A percentile compares a stretch with the other conserved stretches of the same genome.
Conservation (phyloP, 371 early-diverging fungal species). For the Apophysomyces ossiformis region DNA sequence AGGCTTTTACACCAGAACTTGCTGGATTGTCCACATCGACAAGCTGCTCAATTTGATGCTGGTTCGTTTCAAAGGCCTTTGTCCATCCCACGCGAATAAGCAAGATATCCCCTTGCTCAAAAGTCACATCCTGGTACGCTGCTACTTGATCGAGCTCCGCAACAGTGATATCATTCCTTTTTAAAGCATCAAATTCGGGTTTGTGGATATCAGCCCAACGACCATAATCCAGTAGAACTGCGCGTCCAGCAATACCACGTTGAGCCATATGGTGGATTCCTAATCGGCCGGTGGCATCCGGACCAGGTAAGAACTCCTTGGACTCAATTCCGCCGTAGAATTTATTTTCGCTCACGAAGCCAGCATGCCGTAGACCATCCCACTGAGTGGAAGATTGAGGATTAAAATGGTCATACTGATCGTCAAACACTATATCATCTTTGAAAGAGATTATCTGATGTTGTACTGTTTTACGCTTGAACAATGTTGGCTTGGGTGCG, state of each 20-base stretch:
- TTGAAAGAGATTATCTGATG: slow-evolving; percentile 25
- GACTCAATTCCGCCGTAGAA: slow-evolving; percentile 43
- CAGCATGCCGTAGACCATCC: slow-evolving; percentile 49
- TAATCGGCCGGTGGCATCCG: slow-evolving; percentile 26
- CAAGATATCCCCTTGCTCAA: slow-evolving; percentile 47
- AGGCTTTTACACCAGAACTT: slow-evolving; percentile 41
- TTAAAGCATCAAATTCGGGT: slow-evolving; percentile 35
- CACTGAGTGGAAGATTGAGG: slow-evolving; percentile 48
- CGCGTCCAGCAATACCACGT: slow-evolving; percentile 50
- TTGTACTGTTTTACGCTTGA: slow-evolving; percentile 28
- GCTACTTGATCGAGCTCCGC: slow-evolving; percentile 43
- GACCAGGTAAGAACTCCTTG: slow-evolving; percentile 20
- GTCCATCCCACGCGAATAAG: slow-evolving; percentile 50
- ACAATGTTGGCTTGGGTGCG: slow-evolving; percentile 28
- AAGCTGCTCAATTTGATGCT: slow-evolving; percentile 5
- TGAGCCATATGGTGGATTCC: slow-evolving; percentile 52
- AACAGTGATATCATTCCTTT: slow-evolving; percentile 36
- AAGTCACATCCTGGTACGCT: slow-evolving; percentile 35
- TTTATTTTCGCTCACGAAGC: slow-evolving; percentile 19
- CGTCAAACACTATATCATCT: slow-evolving; percentile 32
- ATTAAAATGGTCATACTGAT: slow-evolving; percentile 42
- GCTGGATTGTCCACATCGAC: slow-evolving; percentile 21
- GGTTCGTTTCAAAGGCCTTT: slow-evolving; percentile 16
- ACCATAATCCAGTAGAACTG: slow-evolving; percentile 46
- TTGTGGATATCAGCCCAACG: slow-evolving; percentile 40